phyloP scores from a whole-genome alignment of 306 rosid genomes.

The Pyrus pyrifolia region DNA sequence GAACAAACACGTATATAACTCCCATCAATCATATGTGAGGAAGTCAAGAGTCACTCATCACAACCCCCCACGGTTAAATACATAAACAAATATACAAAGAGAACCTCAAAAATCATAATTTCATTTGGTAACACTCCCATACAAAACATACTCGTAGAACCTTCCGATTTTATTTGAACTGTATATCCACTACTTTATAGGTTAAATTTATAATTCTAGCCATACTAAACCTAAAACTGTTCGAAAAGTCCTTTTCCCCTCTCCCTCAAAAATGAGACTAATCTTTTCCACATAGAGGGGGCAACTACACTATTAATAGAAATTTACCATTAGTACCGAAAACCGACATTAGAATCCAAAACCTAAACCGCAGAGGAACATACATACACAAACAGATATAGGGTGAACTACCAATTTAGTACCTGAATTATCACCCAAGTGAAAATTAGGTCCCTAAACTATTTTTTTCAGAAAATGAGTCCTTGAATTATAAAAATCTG shows the following conservation, averaged over 20 bases:
- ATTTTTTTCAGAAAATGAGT: no score
- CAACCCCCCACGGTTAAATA: background rate
- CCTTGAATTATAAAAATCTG: no score
- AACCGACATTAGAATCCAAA: background rate
- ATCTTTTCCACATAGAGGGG: background rate
- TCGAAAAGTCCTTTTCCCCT: background rate
- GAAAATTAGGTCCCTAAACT: no score
- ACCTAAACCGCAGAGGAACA: background rate
- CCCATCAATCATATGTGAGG: background rate
- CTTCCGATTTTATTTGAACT: background rate
- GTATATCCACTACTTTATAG: background rate
- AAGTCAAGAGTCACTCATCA: background rate
- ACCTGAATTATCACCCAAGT: no score
- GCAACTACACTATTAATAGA: background rate
- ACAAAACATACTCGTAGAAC: background rate
- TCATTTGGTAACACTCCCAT: background rate
- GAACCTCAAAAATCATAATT: no score
- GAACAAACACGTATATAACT: background rate
- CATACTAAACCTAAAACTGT: background rate
- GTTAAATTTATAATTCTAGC: background rate
- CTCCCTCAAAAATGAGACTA: background rate
- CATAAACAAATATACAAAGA: background rate
- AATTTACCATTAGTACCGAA: background rate
- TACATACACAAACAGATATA: background rate
- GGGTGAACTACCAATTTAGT: no score